Evolutionary conservation across 2,329 filamentous ascomycete species (phyloP).

Genomic region (Lomentospora prolificans): DNA sequence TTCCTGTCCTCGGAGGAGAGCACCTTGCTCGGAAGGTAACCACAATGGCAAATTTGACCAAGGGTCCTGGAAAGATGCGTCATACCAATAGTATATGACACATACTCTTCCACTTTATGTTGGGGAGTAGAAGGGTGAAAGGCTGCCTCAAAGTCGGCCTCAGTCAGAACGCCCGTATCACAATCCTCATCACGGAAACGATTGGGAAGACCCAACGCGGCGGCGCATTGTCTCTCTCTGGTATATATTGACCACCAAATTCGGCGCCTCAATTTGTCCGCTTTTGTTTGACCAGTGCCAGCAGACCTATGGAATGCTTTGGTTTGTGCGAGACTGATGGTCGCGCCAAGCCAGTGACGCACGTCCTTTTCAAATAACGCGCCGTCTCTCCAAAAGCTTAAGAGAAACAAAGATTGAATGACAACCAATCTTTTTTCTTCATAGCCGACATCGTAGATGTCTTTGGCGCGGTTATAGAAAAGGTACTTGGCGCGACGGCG

Average conservation of each 20-base stretch:
- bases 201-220: constrained; percentile 33
- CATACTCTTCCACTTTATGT: constrained; percentile 17
- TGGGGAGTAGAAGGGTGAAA: constrained; percentile 16
- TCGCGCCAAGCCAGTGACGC: constrained; percentile 38
- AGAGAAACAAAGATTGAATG: constrained; percentile 40
- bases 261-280: constrained; percentile 30
- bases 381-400: constrained; percentile 45
- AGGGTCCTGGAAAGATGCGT: constrained; percentile 18
- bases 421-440: constrained; percentile 40
- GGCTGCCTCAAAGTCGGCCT: constrained; percentile 12
- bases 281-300: constrained; percentile 15
- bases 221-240: constrained; percentile 35
- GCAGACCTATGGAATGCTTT: constrained; percentile 29
- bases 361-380: constrained; percentile 37
- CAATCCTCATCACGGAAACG: constrained; percentile 39
- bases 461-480: constrained; percentile 39
- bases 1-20: constrained; percentile 20
- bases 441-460: constrained; percentile 42
- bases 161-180: constrained; percentile 25
- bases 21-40: constrained; percentile 10
- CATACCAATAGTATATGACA: constrained; percentile 22
- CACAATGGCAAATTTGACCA: constrained; percentile 13
- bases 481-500: constrained; percentile 38
- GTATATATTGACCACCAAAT: constrained; percentile 47
- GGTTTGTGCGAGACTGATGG: constrained; percentile 41